Conservation (phyloP, 768 basidiomycete genomes). For the Daedaleopsis nitida region DNA sequence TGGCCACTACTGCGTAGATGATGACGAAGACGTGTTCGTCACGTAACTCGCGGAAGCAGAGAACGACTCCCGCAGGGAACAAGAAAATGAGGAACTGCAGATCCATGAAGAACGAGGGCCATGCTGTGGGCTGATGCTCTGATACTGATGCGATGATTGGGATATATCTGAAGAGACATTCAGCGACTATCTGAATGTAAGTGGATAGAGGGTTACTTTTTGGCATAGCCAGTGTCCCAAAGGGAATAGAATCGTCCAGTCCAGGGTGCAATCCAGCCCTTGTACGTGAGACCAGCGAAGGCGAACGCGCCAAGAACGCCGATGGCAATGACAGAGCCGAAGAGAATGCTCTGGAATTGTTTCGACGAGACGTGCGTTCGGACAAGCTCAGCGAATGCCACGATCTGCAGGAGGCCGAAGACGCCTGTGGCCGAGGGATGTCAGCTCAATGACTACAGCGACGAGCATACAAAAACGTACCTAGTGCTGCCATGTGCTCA, state of each 20-base stretch:
- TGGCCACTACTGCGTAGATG: slow-evolving; percentile 93
- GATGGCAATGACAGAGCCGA: slow-evolving; percentile 63
- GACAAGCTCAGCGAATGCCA: slow-evolving; percentile 90
- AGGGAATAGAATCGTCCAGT: slow-evolving; percentile 99
- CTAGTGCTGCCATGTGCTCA: slow-evolving; percentile 98
- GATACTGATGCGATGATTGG: slow-evolving; percentile 99
- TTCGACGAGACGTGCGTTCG: slow-evolving; percentile 87
- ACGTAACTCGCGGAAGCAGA: slow-evolving; percentile 92
- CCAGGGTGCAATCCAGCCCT: slow-evolving; percentile 97
- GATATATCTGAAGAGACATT: slow-evolving; percentile 63
- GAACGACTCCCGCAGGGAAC: slow-evolving; percentile 94
- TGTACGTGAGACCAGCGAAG: slow-evolving; percentile 83
- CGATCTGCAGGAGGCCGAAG: slow-evolving; percentile 94
- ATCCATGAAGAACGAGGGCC: slow-evolving; percentile 99
- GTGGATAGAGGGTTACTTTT: slow-evolving; percentile 61
- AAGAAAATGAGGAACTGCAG: slow-evolving; percentile 96
- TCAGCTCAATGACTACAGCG: slow-evolving; percentile 1
- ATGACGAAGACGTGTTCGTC: slow-evolving; percentile 99
- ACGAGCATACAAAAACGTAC: slow-evolving; percentile 41
- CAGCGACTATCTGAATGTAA: background rate
- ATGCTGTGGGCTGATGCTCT: slow-evolving; percentile 99
- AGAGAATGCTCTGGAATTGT: slow-evolving; percentile 86
- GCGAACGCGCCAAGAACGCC: slow-evolving; percentile 73
- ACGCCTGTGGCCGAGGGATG: slow-evolving; percentile 55
- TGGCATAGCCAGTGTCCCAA: slow-evolving; percentile 99